A percentile compares a stretch with the other conserved stretches of the same genome.
Conservation (phyloP, 495 filamentous ascomycete species). For the Penicillium lividum region DNA sequence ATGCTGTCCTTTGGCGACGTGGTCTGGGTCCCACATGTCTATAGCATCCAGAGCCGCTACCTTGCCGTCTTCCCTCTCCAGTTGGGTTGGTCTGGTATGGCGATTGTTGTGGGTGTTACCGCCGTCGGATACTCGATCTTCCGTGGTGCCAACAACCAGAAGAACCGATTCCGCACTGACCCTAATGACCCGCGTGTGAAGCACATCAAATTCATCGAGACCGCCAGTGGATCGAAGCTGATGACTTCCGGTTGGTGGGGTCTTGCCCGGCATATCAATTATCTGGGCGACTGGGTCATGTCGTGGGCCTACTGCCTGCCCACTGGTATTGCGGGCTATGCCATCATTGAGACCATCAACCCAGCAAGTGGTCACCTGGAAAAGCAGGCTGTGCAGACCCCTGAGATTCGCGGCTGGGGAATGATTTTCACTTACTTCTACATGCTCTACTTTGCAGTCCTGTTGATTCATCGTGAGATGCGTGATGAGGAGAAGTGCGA, state of each 20-base stretch:
- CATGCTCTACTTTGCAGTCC: slow-evolving; percentile 84
- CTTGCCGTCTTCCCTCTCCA: slow-evolving; percentile 77
- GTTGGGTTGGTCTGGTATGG: slow-evolving; percentile 65
- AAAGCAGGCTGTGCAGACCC: slow-evolving; percentile 63
- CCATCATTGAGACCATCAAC: slow-evolving; percentile 50
- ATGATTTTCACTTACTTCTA: slow-evolving; percentile 95
- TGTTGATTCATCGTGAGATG: slow-evolving; percentile 87
- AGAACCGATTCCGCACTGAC: slow-evolving; percentile 89
- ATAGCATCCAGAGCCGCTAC: slow-evolving; percentile 85
- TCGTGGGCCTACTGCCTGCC: slow-evolving; percentile 90
- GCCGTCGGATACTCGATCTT: slow-evolving; percentile 81
- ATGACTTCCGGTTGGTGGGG: slow-evolving; percentile 96
- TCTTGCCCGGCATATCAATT: slow-evolving; percentile 89
- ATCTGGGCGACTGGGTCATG: slow-evolving; percentile 96
- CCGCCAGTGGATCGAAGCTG: slow-evolving; percentile 75
- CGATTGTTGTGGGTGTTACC: slow-evolving; percentile 64
- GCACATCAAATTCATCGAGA: slow-evolving; percentile 86
- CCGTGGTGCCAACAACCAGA: slow-evolving; percentile 87
- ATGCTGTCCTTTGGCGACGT: slow-evolving; percentile 97
- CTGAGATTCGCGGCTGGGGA: slow-evolving; percentile 73
- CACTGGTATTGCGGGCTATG: slow-evolving; percentile 82
- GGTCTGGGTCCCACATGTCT: slow-evolving; percentile 90
- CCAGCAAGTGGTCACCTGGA: slow-evolving; percentile 54
- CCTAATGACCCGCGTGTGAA: slow-evolving; percentile 78
- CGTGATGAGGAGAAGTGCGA: slow-evolving; percentile 92